A percentile compares a stretch with the other conserved stretches of the same genome.
Evolutionary conservation across 2,329 filamentous ascomycete species (phyloP).

Genomic region (Penicillium sp.): DNA sequence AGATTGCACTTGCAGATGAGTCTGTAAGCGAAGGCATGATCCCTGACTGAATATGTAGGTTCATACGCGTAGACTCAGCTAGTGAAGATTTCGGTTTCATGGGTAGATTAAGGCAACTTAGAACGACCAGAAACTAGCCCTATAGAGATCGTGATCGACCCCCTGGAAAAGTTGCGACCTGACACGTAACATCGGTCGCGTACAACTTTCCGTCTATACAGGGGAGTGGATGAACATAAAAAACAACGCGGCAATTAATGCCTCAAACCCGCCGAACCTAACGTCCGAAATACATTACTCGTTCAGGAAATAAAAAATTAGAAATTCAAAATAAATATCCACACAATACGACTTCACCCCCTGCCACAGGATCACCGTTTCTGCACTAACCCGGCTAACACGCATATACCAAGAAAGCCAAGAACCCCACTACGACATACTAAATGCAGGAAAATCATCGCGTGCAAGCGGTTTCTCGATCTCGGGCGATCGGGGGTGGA

Average conservation of each 20-base stretch:
- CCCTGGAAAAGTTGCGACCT: background rate
- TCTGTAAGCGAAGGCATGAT: conserved; percentile 5
- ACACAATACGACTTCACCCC: conserved; percentile 5
- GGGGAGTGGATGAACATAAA: background rate
- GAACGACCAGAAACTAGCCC: background rate
- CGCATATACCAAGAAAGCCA: background rate
- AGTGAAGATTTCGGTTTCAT: background rate
- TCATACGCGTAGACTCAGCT: background rate
- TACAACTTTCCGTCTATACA: conserved; percentile 5
- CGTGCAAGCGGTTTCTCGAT: conserved; percentile 8
- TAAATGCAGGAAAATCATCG: conserved; percentile 3
- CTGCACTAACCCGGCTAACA: conserved; percentile 11
- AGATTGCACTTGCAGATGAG: background rate
- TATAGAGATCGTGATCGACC: background rate
- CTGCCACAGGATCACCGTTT: conserved; percentile 14
- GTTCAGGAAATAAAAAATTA: too few species aligned
- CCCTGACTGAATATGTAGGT: background rate
- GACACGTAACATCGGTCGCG: conserved; percentile 1
- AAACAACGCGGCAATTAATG: background rate
- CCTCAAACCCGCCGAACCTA: background rate
- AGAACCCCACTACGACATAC: background rate
- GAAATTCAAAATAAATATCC: background rate
- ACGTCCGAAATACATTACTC: background rate
- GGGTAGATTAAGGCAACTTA: background rate
- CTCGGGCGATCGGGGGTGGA: conserved; percentile 12